Conservation (phyloP, 495 filamentous ascomycete species). For the Xylaria palmicola region DNA sequence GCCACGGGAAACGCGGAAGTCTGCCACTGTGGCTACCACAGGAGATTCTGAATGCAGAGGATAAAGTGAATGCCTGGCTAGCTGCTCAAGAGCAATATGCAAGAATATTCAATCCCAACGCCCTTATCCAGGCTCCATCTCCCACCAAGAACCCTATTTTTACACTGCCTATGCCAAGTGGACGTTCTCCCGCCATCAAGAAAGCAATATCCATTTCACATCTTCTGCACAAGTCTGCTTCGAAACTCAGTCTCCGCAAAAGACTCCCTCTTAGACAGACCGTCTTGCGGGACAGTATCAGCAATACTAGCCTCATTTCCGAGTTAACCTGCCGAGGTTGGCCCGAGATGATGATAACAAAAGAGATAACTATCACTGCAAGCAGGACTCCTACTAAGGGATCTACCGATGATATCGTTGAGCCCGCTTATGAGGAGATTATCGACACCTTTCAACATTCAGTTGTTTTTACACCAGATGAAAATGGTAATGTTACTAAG, state of each 20-base stretch:
- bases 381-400: not conserved
- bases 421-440: not conserved
- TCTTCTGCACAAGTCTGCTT: not conserved
- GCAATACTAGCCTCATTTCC: conserved; percentile 19
- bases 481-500: conserved; percentile 15
- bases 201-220: conserved; percentile 12
- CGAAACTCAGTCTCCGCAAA: not conserved
- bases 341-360: conserved; percentile 17
- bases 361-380: not conserved
- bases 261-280: not conserved
- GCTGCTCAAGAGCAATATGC: not conserved
- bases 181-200: not conserved
- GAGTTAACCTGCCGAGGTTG: conserved; percentile 25
- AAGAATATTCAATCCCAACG: not conserved
- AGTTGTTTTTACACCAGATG: conserved; percentile 3
- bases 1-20: not conserved
- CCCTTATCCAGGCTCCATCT: not conserved
- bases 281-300: not conserved
- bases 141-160: not conserved
- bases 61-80: conserved; percentile 3
- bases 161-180: conserved; percentile 2
- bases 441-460: conserved; percentile 10
- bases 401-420: not conserved
- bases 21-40: not conserved
- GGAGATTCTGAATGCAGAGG: not conserved